Conservation (phyloP, 306 rosid species). For the Sechiopsis laciniata region DNA sequence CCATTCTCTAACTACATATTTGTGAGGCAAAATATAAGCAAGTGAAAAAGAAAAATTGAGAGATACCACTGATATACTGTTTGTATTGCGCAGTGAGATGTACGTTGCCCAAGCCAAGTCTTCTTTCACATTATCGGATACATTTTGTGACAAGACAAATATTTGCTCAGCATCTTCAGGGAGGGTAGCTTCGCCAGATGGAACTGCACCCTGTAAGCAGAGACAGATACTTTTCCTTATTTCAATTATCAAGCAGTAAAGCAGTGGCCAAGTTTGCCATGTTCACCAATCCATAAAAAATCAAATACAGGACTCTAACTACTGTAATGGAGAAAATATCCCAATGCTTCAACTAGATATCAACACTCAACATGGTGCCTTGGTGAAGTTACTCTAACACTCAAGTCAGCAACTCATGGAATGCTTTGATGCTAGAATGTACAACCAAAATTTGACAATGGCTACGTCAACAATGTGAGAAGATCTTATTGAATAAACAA, state of each 20-base stretch:
- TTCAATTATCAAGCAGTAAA: constrained; percentile 11
- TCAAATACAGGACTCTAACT: neutral
- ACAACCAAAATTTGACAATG: neutral
- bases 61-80: constrained; percentile 55
- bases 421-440: neutral
- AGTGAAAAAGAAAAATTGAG: constrained; percentile 2
- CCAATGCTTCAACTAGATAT: constrained; percentile 17
- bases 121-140: constrained; percentile 49
- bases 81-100: constrained; percentile 68
- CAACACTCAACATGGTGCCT: neutral
- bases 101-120: constrained; percentile 92
- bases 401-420: neutral
- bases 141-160: constrained; percentile 56
- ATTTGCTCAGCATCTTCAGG: constrained; percentile 67
- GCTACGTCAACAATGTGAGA: neutral
- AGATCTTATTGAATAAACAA: neutral
- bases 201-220: constrained; percentile 62
- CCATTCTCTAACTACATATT: neutral
- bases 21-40: neutral
- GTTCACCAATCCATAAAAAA: neutral
- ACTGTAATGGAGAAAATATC: neutral
- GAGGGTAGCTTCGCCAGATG: constrained; percentile 49
- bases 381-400: neutral
- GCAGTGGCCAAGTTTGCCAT: neutral
- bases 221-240: constrained; percentile 8